phyloP scores from a whole-genome alignment of 78 protist genomes.

The Speleostelium caveatum region DNA sequence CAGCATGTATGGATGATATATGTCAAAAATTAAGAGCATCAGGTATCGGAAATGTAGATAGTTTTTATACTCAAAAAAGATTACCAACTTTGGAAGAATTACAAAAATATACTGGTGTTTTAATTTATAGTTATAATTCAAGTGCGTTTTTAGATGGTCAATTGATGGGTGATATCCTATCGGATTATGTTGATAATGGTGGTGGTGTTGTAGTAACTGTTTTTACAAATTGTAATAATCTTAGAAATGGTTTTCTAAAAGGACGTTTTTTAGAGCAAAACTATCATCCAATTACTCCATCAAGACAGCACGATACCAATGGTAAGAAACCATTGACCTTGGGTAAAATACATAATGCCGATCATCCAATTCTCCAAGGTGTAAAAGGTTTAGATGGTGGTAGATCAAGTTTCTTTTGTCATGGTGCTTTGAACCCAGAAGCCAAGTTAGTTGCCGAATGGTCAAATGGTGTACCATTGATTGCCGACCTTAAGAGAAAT shows the following conservation, averaged over 20 bases:
- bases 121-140: constrained; percentile 65
- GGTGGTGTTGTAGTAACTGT: constrained; percentile 80
- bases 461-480: constrained; percentile 66
- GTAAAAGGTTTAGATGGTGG: constrained; percentile 63
- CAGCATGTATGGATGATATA: constrained; percentile 78
- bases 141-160: constrained; percentile 67
- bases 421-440: constrained; percentile 54
- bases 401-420: constrained; percentile 63
- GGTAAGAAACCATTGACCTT: constrained; percentile 68
- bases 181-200: constrained; percentile 75
- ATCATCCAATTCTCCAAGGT: constrained; percentile 66
- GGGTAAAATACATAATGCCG: constrained; percentile 40
- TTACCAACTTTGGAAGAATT: constrained; percentile 74
- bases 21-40: constrained; percentile 50
- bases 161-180: constrained; percentile 66
- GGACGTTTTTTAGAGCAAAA: constrained; percentile 74
- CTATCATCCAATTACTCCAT: constrained; percentile 72
- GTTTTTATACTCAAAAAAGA: constrained; percentile 65
- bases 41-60: constrained; percentile 52
- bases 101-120: constrained; percentile 63
- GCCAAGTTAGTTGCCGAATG: constrained; percentile 73
- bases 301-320: constrained; percentile 73
- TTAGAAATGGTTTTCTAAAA: constrained; percentile 69
- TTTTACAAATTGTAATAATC: constrained; percentile 67
- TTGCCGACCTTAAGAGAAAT: constrained; percentile 33